Conservation (phyloP, 495 filamentous ascomycete species). For the Tuber borchii region DNA sequence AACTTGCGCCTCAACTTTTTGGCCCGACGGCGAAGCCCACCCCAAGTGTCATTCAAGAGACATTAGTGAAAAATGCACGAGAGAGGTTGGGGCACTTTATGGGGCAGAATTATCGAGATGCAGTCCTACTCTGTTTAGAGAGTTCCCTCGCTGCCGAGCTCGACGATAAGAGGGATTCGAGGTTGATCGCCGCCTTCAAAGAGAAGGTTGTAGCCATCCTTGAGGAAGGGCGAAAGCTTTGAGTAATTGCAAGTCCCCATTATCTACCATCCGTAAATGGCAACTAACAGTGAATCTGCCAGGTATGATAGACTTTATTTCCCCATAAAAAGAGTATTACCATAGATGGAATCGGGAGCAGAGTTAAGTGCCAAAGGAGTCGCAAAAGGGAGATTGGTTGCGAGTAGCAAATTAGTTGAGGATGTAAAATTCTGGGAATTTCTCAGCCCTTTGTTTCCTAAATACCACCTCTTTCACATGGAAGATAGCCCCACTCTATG, state of each 20-base stretch:
- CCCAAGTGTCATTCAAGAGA: conserved; percentile 11
- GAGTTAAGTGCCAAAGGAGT: background rate
- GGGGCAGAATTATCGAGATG: conserved; percentile 19
- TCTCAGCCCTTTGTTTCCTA: too few relatives aligned
- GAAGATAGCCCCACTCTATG: background rate
- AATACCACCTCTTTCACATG: too few relatives aligned
- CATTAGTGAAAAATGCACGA: conserved; percentile 13
- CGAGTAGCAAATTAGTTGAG: background rate
- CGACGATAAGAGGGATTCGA: conserved; percentile 21
- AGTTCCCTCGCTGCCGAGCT: background rate
- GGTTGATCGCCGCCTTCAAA: conserved; percentile 19
- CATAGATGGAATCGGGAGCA: background rate
- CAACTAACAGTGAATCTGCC: background rate
- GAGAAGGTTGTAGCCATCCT: conserved; percentile 20
- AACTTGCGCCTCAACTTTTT: background rate
- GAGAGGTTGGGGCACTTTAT: conserved; percentile 21
- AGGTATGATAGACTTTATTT: background rate
- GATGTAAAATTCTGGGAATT: background rate
- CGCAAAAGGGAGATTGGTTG: background rate
- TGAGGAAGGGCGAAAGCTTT: conserved; percentile 8
- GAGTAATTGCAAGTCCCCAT: background rate
- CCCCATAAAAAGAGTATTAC: background rate
- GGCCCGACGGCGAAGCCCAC: background rate
- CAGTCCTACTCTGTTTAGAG: conserved; percentile 18
- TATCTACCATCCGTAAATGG: background rate